Evolutionary conservation across 495 filamentous ascomycete species (phyloP), one percentile per base, ranked within the genome.

Genomic region (Aspergillus bridgeri): DNA sequence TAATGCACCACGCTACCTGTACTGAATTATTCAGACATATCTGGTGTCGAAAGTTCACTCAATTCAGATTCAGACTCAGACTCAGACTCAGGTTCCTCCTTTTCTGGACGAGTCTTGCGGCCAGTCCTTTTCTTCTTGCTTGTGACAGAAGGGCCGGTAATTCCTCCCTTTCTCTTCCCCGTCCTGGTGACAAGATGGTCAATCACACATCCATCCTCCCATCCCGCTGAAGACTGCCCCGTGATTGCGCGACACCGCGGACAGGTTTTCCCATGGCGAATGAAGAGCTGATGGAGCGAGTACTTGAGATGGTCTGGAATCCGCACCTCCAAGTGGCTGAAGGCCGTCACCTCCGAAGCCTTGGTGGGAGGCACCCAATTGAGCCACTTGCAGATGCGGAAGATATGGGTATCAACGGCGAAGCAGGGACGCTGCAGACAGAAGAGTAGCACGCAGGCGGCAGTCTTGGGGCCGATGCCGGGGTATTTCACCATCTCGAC

Each of bases 251-350:
- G 81, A 66, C 94, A 98, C 52, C 89, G 79, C 5, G 81, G 81
- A 74, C 94, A 98, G 0, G 72, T 75, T 67, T 89, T 88, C 1
- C 94, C 94, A 72, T 98, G 94, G 3, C 80, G 80, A 52, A 97
- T 93, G 44, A 98, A 84, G 0, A 97, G 77, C 60, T 91, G 84
- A 69, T 98, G 94, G 5, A 98, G 81, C 3, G 86, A 78, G 61
- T 97, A 98, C 70, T 98, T 98, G 21, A 95, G 73, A 45, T 90
- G 81, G 64, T 96, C 84, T 0, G 93, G 93, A 27, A 97, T 84
- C 6, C 81, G 79, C 18, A 89, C 84, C 42, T 98, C 92, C 29
- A 87, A 81, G 66, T 98, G 94, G 20, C 80, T 80, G 69, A 89
- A 96, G 0, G 89, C 86, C 17, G 84, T 83, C 48, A 92, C 81